phyloP scores from a whole-genome alignment of 1,284 basidiomycete species.

The Pseudozyma thailandica region DNA sequence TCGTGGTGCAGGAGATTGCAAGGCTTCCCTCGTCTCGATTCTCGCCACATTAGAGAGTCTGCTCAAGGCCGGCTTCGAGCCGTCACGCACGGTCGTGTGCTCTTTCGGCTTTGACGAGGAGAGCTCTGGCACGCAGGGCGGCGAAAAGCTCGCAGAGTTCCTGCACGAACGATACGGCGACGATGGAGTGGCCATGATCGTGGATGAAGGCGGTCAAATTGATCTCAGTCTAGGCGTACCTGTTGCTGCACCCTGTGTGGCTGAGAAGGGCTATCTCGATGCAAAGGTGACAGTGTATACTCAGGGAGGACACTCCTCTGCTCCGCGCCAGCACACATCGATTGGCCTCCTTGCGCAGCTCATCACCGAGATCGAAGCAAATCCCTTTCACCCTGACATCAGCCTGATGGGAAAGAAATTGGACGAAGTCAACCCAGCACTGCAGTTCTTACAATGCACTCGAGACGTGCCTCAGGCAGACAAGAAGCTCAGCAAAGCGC shows the following conservation, averaged over 20 bases:
- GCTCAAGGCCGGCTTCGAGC: conserved; percentile 68
- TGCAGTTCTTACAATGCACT: conserved; percentile 71
- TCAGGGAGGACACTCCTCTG: conserved; percentile 77
- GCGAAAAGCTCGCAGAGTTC: conserved; percentile 33
- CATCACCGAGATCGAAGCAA: conserved; percentile 73
- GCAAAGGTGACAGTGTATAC: conserved; percentile 60
- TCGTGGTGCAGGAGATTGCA: conserved; percentile 61
- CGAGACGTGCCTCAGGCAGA: conserved; percentile 72
- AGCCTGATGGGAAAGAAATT: conserved; percentile 36
- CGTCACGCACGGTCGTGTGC: conserved; percentile 71
- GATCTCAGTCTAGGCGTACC: conserved; percentile 39
- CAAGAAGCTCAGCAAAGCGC: conserved; percentile 68
- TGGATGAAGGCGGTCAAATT: conserved; percentile 62
- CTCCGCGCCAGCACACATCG: conserved; percentile 73
- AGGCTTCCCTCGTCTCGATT: conserved; percentile 70
- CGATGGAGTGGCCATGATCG: conserved; percentile 53
- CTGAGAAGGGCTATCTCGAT: conserved; percentile 76
- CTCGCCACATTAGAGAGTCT: conserved; percentile 71
- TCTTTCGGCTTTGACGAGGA: conserved; percentile 80
- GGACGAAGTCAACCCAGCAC: conserved; percentile 67
- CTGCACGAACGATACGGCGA: conserved; percentile 52
- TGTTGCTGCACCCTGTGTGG: conserved; percentile 71
- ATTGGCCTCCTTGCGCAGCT: conserved; percentile 76
- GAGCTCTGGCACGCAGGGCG: conserved; percentile 62
- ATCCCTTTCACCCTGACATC: conserved; percentile 70